Conservation (phyloP, 768 basidiomycete species). For the Tylopilus plumbeoviolaceoides region DNA sequence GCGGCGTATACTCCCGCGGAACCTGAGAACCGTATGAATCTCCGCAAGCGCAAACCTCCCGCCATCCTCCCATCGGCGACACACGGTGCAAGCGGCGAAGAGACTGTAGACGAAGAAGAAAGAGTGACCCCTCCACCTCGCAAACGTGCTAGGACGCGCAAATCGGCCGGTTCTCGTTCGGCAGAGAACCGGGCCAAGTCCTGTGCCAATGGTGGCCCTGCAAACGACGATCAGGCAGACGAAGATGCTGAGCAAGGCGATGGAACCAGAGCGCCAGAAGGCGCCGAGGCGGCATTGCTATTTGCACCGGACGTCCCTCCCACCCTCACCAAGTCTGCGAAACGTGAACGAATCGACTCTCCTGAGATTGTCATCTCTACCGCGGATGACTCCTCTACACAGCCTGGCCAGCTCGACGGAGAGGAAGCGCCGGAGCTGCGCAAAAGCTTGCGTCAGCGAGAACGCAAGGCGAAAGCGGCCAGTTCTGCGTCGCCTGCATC, state of each 20-base stretch:
- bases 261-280: neutral
- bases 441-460: constrained; percentile 29
- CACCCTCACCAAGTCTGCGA: constrained; percentile 14
- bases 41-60: constrained; percentile 30
- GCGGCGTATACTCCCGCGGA: constrained; percentile 29
- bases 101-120: constrained; percentile 30
- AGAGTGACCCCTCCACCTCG: constrained; percentile 26
- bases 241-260: constrained; percentile 7
- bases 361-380: constrained; percentile 8
- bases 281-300: constrained; percentile 8
- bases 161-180: constrained; percentile 11
- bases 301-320: constrained; percentile 15
- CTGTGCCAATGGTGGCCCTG: constrained; percentile 1
- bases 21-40: constrained; percentile 31
- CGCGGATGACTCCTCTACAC: constrained; percentile 9
- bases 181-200: constrained; percentile 6
- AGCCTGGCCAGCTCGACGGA: constrained; percentile 10
- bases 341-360: constrained; percentile 21
- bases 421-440: constrained; percentile 24
- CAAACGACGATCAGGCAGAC: constrained; percentile 1
- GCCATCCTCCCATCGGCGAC: constrained; percentile 12
- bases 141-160: constrained; percentile 30
- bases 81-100: constrained; percentile 36
- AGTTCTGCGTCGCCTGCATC: constrained; percentile 24
- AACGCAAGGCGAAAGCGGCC: constrained; percentile 22